phyloP scores from a whole-genome alignment of 345 rosid genomes.

The Eucalyptus erythrocorys region DNA sequence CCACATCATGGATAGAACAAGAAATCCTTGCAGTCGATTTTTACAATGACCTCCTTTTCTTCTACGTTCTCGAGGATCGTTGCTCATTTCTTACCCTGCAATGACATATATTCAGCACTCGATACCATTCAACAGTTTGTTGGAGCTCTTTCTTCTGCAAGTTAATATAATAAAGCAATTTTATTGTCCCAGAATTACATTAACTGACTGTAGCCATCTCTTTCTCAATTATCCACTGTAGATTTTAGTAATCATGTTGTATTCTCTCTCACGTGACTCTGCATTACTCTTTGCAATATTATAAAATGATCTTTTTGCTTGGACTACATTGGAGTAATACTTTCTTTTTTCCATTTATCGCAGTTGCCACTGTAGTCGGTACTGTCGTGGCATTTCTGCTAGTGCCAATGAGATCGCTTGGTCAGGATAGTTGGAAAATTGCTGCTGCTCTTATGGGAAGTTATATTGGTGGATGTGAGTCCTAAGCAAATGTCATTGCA shows the following conservation, averaged over 20 bases:
- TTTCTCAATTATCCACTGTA: not conserved
- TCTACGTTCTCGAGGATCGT: not conserved
- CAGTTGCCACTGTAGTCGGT: constrained; percentile 78
- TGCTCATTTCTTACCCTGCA: not conserved
- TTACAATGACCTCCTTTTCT: not conserved
- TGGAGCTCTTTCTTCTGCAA: not conserved
- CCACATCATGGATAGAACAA: not conserved
- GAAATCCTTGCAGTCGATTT: not conserved
- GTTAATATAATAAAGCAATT: not conserved
- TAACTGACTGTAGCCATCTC: not conserved
- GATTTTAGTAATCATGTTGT: not conserved
- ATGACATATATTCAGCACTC: not conserved
- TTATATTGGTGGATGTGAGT: constrained; percentile 80
- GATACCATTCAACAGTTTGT: not conserved
- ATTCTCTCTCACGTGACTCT: not conserved
- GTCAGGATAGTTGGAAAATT: constrained; percentile 82
- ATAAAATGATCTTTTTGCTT: not conserved
- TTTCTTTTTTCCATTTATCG: not conserved
- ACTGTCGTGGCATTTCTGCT: constrained; percentile 55
- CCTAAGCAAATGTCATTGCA: not conserved
- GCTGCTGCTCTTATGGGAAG: constrained; percentile 97
- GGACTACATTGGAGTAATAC: not conserved
- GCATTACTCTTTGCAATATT: not conserved
- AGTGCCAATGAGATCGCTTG: constrained; percentile 87
- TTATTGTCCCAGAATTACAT: not conserved